Evolutionary conservation across 257 asterid genomes (phyloP).

Genomic region (Nicotiana sylvestris): DNA sequence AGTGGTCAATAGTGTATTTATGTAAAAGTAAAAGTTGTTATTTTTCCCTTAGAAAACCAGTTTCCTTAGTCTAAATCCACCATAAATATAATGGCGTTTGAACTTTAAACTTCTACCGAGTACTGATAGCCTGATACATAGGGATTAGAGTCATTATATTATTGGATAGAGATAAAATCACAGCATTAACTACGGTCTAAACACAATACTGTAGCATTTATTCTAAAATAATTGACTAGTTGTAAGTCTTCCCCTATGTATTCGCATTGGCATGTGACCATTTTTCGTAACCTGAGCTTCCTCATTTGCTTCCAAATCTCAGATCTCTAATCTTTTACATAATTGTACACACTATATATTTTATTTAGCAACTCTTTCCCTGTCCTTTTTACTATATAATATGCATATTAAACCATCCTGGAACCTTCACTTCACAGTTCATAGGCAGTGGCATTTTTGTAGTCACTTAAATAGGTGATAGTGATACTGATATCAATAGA

Average conservation of each 20-base stretch:
- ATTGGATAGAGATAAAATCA: too few relatives aligned
- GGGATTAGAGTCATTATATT: too few relatives aligned
- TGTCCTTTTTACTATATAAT: neutral
- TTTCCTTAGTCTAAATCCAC: too few relatives aligned
- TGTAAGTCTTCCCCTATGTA: constrained; percentile 13
- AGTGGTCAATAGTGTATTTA: too few relatives aligned
- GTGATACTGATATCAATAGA: neutral
- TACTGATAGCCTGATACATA: too few relatives aligned
- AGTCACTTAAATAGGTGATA: neutral
- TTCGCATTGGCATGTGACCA: constrained; percentile 50
- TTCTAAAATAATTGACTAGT: neutral
- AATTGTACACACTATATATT: neutral
- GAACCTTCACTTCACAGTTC: constrained; percentile 15
- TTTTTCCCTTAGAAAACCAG: too few relatives aligned
- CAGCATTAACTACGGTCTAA: too few relatives aligned
- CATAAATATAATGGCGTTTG: too few relatives aligned
- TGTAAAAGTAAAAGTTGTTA: too few relatives aligned
- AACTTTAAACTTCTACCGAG: too few relatives aligned
- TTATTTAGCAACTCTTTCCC: constrained; percentile 12
- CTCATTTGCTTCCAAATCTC: constrained; percentile 6
- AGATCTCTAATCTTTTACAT: constrained; percentile 7
- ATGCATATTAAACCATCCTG: neutral
- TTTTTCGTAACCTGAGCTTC: constrained; percentile 40
- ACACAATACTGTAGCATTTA: too few relatives aligned
- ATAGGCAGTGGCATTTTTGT: neutral